Conservation (phyloP, 2,329 filamentous ascomycete species). For the Fusarium ramigenum region DNA sequence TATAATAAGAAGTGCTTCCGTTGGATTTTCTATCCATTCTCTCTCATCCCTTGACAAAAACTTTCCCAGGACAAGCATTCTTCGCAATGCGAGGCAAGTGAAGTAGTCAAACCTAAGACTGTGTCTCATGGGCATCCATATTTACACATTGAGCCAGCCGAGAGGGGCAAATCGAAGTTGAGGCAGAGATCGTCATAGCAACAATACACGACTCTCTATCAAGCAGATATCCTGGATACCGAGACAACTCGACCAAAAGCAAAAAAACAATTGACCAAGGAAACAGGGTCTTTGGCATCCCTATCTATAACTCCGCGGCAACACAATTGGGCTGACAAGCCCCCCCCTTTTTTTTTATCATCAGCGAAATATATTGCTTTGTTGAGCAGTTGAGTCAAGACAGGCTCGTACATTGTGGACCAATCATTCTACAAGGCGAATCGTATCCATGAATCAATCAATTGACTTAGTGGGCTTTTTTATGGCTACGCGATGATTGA, state of each 20-base stretch:
- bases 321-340: not conserved
- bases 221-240: not conserved
- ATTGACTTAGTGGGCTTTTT: not conserved
- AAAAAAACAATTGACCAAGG: not conserved
- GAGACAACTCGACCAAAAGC: not conserved
- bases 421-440: conserved; percentile 27
- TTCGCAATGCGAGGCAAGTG: not conserved
- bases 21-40: not conserved
- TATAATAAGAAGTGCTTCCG: conserved; percentile 24
- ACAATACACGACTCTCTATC: not conserved
- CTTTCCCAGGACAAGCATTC: not conserved
- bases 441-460: not conserved
- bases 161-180: not conserved
- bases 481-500: not conserved
- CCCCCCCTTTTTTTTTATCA: not conserved
- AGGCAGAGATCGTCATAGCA: conserved; percentile 14
- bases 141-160: not conserved
- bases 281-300: not conserved
- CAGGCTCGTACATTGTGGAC: not conserved
- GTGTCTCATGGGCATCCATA: not conserved
- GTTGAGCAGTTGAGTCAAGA: conserved; percentile 2
- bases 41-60: not conserved
- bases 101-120: not conserved
- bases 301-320: not conserved
- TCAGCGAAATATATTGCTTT: conserved; percentile 17